A percentile compares a stretch with the other conserved stretches of the same genome.
Conservation (phyloP, 2,329 filamentous ascomycete species). For the Mollisia scopiformis region DNA sequence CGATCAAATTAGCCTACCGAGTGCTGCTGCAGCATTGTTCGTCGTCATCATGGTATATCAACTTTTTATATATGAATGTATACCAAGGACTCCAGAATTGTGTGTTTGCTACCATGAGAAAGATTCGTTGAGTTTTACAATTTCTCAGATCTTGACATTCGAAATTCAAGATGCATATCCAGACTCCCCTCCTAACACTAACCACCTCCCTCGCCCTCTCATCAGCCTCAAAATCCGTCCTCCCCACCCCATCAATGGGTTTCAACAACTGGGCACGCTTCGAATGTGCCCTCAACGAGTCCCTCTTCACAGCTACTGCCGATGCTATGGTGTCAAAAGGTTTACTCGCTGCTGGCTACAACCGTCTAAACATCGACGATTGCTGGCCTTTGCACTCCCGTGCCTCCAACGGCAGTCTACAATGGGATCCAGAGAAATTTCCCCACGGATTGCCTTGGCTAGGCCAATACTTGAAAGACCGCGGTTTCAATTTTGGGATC, state of each 20-base stretch:
- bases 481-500: conserved; percentile 65
- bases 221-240: neutral
- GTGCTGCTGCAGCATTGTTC: neutral
- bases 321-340: conserved; percentile 51
- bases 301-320: conserved; percentile 50
- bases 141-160: neutral
- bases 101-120: neutral
- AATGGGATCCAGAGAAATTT: conserved; percentile 54
- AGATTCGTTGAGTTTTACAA: neutral
- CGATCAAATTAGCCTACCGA: neutral
- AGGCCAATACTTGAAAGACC: conserved; percentile 55
- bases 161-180: neutral
- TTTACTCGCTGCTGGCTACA: conserved; percentile 54
- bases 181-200: neutral
- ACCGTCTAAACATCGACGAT: conserved; percentile 64
- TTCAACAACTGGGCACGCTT: conserved; percentile 56
- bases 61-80: neutral
- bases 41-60: neutral
- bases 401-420: conserved; percentile 44
- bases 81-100: neutral
- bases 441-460: conserved; percentile 60
- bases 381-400: conserved; percentile 57
- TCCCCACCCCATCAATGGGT: conserved; percentile 8
- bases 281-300: conserved; percentile 50
- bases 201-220: neutral